Evolutionary conservation across 2,329 filamentous ascomycete species (phyloP).

Genomic region (Fusarium vanettenii): DNA sequence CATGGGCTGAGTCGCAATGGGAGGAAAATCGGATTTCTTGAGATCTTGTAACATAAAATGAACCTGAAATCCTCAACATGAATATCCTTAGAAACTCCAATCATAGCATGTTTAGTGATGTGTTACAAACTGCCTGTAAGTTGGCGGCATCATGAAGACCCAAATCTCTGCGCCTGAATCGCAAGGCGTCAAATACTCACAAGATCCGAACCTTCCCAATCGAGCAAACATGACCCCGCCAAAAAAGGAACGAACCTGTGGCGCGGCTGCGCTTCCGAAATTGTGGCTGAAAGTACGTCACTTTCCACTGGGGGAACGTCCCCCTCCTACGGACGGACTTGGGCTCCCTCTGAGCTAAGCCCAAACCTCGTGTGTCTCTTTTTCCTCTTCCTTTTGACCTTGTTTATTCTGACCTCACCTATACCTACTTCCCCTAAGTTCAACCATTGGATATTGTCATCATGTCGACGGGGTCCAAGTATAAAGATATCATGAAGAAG

Average conservation of each 20-base stretch:
- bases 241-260: conserved; percentile 20
- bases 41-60: background rate
- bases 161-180: conserved; percentile 22
- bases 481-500: conserved; percentile 62
- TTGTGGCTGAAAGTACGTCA: conserved; percentile 35
- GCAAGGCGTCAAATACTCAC: conserved; percentile 25
- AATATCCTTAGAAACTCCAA: background rate
- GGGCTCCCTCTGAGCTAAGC: conserved; percentile 1
- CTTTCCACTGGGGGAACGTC: background rate
- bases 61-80: background rate
- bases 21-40: background rate
- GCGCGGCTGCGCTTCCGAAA: conserved; percentile 1
- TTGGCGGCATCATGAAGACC: conserved; percentile 1
- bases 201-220: background rate
- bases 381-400: background rate
- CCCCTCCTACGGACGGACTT: background rate
- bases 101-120: background rate
- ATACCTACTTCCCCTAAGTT: conserved; percentile 1
- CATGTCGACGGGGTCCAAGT: conserved; percentile 57
- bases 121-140: background rate
- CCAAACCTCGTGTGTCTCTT: background rate
- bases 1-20: background rate
- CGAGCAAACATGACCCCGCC: conserved; percentile 16
- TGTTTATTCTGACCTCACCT: background rate
- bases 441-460: background rate